A percentile compares a stretch with the other conserved stretches of the same genome.
These are phyloP conservation scores for Protomyces arabidopsidicola DNA, from an alignment of 1,139 yeast species.

Conservation along the genomic window DNA sequence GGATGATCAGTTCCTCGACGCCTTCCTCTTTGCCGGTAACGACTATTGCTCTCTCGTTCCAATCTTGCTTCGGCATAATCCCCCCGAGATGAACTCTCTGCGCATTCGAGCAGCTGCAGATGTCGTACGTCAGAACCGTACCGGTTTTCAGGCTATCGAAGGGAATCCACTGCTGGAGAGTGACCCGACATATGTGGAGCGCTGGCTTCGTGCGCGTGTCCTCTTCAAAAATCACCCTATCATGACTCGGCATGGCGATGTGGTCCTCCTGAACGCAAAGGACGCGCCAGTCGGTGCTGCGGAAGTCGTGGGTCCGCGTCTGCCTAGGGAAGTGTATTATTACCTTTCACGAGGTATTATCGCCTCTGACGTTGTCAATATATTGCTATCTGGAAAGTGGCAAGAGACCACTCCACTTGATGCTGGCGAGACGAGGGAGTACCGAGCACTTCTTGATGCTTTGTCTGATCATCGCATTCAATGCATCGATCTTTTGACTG, in stretches of 20 bases:
- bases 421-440: constrained; percentile 48
- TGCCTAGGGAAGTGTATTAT: constrained; percentile 81
- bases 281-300: constrained; percentile 71
- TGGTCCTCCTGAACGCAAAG: constrained; percentile 50
- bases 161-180: constrained; percentile 36
- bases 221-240: constrained; percentile 63
- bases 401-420: constrained; percentile 69
- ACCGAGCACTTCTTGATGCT: constrained; percentile 52
- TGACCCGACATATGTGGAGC: constrained; percentile 38
- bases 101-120: constrained; percentile 45
- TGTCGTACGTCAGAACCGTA: constrained; percentile 46
- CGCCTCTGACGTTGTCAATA: constrained; percentile 60
- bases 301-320: constrained; percentile 74
- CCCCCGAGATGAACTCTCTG: constrained; percentile 40
- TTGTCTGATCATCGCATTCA: constrained; percentile 53
- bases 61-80: constrained; percentile 39
- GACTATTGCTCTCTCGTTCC: constrained; percentile 69
- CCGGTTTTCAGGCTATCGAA: constrained; percentile 41
- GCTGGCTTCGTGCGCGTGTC: constrained; percentile 44
- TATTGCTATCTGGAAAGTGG: constrained; percentile 61
- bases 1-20: constrained; percentile 33
- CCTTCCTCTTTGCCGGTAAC: constrained; percentile 73
- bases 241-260: constrained; percentile 61
- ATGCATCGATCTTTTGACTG: constrained; percentile 55
- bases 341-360: constrained; percentile 76